These are phyloP conservation scores for Aspergillus avenaceus DNA, from an alignment of 495 filamentous ascomycete species.

Conservation along the genomic window DNA sequence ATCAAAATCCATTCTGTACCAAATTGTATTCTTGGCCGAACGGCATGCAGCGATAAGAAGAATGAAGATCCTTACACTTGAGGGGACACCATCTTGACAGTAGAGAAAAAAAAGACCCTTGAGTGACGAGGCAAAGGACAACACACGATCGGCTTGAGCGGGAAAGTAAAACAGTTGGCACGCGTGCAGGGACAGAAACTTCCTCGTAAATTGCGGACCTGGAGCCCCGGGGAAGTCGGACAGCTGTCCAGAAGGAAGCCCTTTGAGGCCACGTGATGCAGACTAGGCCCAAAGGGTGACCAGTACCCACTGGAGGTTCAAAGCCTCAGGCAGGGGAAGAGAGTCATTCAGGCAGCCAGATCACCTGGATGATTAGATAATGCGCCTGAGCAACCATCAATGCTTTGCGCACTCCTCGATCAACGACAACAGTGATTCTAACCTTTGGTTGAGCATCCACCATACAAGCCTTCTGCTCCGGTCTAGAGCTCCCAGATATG, in stretches of 20 bases:
- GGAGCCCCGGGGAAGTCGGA: conserved; percentile 20
- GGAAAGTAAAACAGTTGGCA: conserved; percentile 15
- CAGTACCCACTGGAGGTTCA: not conserved
- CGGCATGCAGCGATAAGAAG: no score
- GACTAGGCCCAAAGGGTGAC: not conserved
- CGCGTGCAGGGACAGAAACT: conserved; percentile 25
- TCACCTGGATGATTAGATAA: conserved; percentile 22
- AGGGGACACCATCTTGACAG: conserved; percentile 44
- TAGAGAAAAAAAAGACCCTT: conserved; percentile 10
- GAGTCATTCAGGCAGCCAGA: not conserved
- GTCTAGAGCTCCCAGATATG: not conserved
- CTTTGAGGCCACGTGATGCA: conserved; percentile 16
- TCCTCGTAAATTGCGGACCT: conserved; percentile 11
- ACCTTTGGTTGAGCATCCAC: conserved; percentile 9
- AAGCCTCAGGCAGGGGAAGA: conserved; percentile 5
- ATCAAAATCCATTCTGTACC: not conserved
- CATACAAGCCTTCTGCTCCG: not conserved
- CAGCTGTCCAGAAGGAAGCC: conserved; percentile 25
- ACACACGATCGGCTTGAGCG: conserved; percentile 11
- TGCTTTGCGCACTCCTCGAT: conserved; percentile 12
- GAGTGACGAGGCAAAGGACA: conserved; percentile 3
- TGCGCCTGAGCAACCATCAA: conserved; percentile 9
- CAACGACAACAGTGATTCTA: conserved; percentile 6
- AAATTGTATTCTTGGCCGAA: not conserved
- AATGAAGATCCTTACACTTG: conserved; percentile 34